Evolutionary conservation across 495 filamentous ascomycete species (phyloP).

Genomic region (Rusavskia elegans): DNA sequence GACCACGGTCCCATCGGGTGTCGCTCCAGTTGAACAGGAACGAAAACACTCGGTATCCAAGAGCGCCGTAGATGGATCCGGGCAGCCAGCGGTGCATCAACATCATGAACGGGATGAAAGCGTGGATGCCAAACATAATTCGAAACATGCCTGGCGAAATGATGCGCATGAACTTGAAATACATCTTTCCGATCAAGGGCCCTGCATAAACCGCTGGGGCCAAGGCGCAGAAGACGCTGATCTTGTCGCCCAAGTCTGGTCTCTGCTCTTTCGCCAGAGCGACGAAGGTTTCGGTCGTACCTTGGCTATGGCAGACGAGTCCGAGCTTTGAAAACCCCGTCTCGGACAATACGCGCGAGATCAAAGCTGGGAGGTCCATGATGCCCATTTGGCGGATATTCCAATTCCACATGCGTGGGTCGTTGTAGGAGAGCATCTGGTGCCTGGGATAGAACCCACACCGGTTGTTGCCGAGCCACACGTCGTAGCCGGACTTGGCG

Average conservation of each 20-base stretch:
- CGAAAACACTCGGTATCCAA: slow-evolving; percentile 82
- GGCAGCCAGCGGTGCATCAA: slow-evolving; percentile 53
- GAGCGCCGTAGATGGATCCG: slow-evolving; percentile 54
- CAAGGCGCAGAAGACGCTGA: slow-evolving; percentile 85
- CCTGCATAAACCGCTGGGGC: slow-evolving; percentile 89
- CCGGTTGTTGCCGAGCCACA: slow-evolving; percentile 92
- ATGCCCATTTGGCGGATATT: slow-evolving; percentile 91
- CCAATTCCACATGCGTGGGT: slow-evolving; percentile 96
- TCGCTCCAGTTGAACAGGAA: slow-evolving; percentile 90
- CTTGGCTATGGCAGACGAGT: slow-evolving; percentile 78
- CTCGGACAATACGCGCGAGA: slow-evolving; percentile 65
- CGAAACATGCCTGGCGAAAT: slow-evolving; percentile 66
- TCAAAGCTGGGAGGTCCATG: slow-evolving; percentile 77
- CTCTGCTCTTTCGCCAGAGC: slow-evolving; percentile 85
- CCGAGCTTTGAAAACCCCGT: slow-evolving; percentile 75
- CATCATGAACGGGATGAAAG: slow-evolving; percentile 95
- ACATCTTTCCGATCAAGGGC: slow-evolving; percentile 68
- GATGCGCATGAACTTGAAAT: slow-evolving; percentile 82
- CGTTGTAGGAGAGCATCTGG: slow-evolving; percentile 46
- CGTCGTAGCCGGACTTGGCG: slow-evolving; percentile 85
- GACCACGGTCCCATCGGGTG: slow-evolving; percentile 63
- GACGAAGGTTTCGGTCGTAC: slow-evolving; percentile 79
- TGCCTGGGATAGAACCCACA: slow-evolving; percentile 76
- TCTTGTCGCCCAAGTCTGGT: slow-evolving; percentile 67
- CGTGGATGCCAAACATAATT: slow-evolving; percentile 78